Conservation (phyloP, 805 yeast genomes). For the Lipomyces sp. region DNA sequence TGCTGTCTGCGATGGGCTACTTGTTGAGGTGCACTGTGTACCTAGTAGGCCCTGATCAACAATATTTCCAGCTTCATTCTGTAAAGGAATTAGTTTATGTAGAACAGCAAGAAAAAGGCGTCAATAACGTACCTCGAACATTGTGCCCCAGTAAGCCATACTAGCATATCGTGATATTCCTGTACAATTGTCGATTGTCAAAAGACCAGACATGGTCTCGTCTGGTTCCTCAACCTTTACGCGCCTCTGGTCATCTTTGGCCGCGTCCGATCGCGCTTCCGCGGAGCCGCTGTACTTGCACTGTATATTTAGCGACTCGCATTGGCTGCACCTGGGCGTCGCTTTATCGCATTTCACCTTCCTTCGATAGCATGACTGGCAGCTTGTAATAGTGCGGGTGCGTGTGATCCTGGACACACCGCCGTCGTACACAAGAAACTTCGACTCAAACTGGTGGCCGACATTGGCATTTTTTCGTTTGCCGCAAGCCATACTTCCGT, state of each 20-base stretch:
- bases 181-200: constrained; percentile 12
- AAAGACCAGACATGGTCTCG: constrained; percentile 5
- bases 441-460: constrained; percentile 7
- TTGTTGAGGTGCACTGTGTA: no score
- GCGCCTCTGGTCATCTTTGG: neutral
- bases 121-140: constrained; percentile 14
- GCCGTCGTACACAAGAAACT: constrained; percentile 15
- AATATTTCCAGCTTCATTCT: neutral
- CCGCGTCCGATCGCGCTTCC: neutral
- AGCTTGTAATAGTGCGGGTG: constrained; percentile 17
- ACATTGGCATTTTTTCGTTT: constrained; percentile 2
- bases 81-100: neutral
- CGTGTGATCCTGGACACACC: constrained; percentile 16
- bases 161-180: constrained; percentile 18
- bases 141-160: constrained; percentile 18
- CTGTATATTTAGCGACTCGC: constrained; percentile 12
- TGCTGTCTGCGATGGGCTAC: neutral
- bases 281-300: constrained; percentile 9
- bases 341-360: constrained; percentile 21
- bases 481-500: neutral
- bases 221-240: neutral
- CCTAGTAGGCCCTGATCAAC: neutral
- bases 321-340: constrained; percentile 17
- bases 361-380: constrained; percentile 20
- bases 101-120: neutral